phyloP scores from a whole-genome alignment of 345 rosid species.

The Isatis tinctoria region DNA sequence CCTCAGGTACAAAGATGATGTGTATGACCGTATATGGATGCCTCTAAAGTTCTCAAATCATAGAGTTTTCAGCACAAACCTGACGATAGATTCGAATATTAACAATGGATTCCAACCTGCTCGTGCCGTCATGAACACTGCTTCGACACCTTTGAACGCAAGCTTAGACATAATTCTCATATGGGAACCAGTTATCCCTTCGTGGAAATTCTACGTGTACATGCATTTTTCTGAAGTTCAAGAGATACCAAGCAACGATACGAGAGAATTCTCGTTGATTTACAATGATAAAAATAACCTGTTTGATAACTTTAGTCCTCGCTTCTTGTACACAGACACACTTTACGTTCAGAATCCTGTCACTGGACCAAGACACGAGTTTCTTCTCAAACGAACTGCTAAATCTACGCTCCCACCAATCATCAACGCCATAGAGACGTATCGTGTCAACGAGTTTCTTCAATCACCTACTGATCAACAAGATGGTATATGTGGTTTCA shows the following conservation, averaged over 20 bases:
- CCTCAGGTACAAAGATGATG: conserved; percentile 26
- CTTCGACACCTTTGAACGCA: conserved; percentile 5
- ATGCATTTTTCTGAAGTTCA: conserved; percentile 42
- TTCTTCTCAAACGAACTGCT: not conserved
- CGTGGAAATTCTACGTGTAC: conserved; percentile 7
- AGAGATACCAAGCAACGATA: conserved; percentile 16
- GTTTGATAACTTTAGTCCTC: conserved; percentile 15
- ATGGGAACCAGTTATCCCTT: not conserved
- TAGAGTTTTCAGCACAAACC: not conserved
- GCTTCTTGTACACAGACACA: conserved; percentile 27
- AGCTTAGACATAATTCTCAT: not conserved
- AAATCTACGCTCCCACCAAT: conserved; percentile 30
- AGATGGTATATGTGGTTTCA: conserved; percentile 31
- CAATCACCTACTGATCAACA: conserved; percentile 16
- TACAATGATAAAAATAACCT: not conserved
- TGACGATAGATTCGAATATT: not conserved
- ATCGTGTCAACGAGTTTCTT: conserved; percentile 21
- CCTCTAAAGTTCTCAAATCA: not conserved
- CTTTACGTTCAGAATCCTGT: not conserved
- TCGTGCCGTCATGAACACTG: conserved; percentile 33
- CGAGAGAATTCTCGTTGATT: conserved; percentile 25
- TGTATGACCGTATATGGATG: conserved; percentile 22
- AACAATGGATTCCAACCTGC: conserved; percentile 21
- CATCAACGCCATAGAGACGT: conserved; percentile 32
- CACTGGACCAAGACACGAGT: not conserved